These are phyloP conservation scores for Suillus plorans DNA, from an alignment of 768 basidiomycete genomes.

Conservation along the genomic window DNA sequence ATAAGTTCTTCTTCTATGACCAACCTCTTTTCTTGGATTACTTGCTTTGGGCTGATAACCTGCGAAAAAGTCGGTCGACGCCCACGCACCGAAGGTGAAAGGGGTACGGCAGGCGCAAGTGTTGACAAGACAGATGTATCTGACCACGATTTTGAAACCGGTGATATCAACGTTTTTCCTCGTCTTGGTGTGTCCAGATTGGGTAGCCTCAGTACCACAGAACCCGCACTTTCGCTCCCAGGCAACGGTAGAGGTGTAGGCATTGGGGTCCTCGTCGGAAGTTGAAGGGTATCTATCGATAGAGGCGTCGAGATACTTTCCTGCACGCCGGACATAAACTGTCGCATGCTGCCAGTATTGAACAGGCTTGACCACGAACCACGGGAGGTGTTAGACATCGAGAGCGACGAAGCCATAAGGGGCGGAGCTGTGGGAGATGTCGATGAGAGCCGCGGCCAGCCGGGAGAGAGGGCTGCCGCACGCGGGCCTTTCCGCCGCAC, in stretches of 20 bases:
- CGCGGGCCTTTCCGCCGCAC: constrained; percentile 37
- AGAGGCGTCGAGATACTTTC: constrained; percentile 46
- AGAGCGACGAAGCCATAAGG: constrained; percentile 38
- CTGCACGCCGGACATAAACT: constrained; percentile 64
- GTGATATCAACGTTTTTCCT: constrained; percentile 24
- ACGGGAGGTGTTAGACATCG: constrained; percentile 62
- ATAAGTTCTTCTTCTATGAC: constrained; percentile 32
- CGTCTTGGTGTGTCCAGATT: constrained; percentile 30
- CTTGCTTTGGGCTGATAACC: constrained; percentile 31
- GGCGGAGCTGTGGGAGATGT: constrained; percentile 42
- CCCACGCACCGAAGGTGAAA: constrained; percentile 40
- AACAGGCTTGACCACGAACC: constrained; percentile 84
- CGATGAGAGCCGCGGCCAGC: constrained; percentile 50
- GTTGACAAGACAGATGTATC: constrained; percentile 40
- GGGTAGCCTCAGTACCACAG: constrained; percentile 16
- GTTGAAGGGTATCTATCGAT: constrained; percentile 18
- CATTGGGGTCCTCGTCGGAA: constrained; percentile 8
- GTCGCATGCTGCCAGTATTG: constrained; percentile 62
- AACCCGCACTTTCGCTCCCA: constrained; percentile 16
- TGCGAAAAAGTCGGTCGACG: constrained; percentile 45
- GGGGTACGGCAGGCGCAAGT: constrained; percentile 34
- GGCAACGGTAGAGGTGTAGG: constrained; percentile 26
- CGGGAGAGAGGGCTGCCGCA: constrained; percentile 44
- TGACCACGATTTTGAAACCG: constrained; percentile 58
- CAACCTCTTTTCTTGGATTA: constrained; percentile 38